Conservation (phyloP, 306 rosid species). For the Casuarina equisetifolia region DNA sequence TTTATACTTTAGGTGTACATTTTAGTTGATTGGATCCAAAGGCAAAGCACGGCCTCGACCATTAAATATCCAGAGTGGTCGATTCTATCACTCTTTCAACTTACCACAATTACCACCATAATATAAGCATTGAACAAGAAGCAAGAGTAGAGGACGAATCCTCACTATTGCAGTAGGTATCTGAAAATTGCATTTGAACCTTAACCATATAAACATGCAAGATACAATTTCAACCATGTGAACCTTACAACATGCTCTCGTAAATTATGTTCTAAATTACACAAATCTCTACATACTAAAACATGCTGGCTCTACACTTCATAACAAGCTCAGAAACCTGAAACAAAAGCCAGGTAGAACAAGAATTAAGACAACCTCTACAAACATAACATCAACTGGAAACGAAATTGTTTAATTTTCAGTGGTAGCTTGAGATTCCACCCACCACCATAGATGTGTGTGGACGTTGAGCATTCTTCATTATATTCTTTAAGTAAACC, state of each 20-base stretch:
- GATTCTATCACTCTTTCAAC: no score
- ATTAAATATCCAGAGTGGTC: no score
- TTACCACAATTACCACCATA: no score
- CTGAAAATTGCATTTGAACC: not conserved
- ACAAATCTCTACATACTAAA: not conserved
- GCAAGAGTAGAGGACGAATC: not conserved
- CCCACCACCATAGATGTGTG: not conserved
- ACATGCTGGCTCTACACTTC: not conserved
- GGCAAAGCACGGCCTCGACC: no score
- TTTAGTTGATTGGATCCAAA: no score
- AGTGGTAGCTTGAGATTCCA: not conserved
- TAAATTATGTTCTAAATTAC: not conserved
- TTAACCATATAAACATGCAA: not conserved
- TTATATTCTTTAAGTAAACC: not conserved
- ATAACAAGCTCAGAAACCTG: not conserved
- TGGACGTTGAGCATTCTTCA: not conserved
- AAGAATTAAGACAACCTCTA: not conserved
- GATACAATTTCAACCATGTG: not conserved
- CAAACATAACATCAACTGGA: not conserved
- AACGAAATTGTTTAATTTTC: no score
- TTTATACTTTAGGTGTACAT: no score
- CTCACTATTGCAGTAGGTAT: not conserved
- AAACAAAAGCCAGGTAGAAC: not conserved
- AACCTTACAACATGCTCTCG: not conserved
- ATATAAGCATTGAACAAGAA: not conserved